phyloP scores from a whole-genome alignment of 305 asterid species.

The Solanum hybrid region DNA sequence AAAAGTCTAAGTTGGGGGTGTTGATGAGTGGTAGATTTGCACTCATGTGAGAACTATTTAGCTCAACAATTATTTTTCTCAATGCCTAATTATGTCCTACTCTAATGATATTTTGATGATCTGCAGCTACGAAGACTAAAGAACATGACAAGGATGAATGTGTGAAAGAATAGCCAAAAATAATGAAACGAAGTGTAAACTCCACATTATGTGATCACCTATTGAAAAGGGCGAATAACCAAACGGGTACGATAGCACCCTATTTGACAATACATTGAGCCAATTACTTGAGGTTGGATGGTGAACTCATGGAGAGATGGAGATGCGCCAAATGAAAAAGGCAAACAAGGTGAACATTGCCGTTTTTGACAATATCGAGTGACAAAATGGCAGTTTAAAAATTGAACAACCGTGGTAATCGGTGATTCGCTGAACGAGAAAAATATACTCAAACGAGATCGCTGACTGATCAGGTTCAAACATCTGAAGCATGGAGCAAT shows the following conservation, averaged over 20 bases:
- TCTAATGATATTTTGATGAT: not conserved
- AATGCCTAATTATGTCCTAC: not conserved
- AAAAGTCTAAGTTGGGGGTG: not conserved
- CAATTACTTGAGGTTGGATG: not conserved
- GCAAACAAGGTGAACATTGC: not conserved
- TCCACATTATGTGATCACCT: not conserved
- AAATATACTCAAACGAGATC: not conserved
- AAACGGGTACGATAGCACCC: not conserved
- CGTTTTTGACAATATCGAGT: not conserved
- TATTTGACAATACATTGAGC: not conserved
- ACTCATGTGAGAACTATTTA: not conserved
- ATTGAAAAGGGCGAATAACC: not conserved
- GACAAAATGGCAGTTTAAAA: not conserved
- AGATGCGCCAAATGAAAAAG: not conserved
- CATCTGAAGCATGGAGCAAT: not conserved
- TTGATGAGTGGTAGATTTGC: not conserved
- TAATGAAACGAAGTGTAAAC: not conserved
- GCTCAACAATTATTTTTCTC: not conserved
- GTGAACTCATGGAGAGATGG: not conserved
- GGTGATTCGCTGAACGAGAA: not conserved
- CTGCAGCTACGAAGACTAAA: not conserved
- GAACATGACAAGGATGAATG: not conserved
- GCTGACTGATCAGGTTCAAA: not conserved
- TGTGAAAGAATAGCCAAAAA: not conserved
- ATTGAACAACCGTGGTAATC: not conserved